These are phyloP conservation scores for Phytophthora pisi DNA, from an alignment of 352 stramenopile genomes.

Conservation along the genomic window DNA sequence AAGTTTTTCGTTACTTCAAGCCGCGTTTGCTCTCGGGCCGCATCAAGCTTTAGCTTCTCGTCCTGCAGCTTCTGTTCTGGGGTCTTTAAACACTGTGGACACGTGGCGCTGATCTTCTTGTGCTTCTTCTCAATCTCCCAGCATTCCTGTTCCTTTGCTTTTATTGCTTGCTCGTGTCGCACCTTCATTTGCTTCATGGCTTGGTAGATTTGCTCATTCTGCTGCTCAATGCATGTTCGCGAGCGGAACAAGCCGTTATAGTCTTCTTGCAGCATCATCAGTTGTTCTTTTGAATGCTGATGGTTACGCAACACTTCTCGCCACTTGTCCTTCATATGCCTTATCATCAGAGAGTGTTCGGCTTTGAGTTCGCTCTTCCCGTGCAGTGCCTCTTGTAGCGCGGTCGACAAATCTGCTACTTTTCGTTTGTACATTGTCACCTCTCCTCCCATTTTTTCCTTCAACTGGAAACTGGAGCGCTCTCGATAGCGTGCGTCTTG, in stretches of 20 bases:
- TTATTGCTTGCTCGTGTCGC: slow-evolving; percentile 51
- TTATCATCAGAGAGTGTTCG: slow-evolving; percentile 49
- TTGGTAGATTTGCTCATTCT: slow-evolving; percentile 57
- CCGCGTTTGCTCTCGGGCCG: slow-evolving; percentile 55
- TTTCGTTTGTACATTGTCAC: slow-evolving; percentile 62
- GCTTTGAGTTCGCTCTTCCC: slow-evolving; percentile 54
- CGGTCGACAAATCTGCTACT: slow-evolving; percentile 51
- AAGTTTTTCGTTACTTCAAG: slow-evolving; percentile 58
- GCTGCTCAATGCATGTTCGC: slow-evolving; percentile 40
- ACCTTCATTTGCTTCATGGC: slow-evolving; percentile 51
- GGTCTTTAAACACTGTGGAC: slow-evolving; percentile 57
- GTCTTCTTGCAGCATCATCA: slow-evolving; percentile 74
- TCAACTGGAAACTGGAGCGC: slow-evolving; percentile 65
- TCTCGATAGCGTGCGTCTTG: slow-evolving; percentile 67
- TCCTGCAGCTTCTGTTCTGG: slow-evolving; percentile 55
- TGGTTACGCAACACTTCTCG: slow-evolving; percentile 50
- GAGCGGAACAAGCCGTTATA: slow-evolving; percentile 69
- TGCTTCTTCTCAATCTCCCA: slow-evolving; percentile 72
- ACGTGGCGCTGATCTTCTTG: slow-evolving; percentile 55
- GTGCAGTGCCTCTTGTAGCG: slow-evolving; percentile 55
- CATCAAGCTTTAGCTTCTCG: slow-evolving; percentile 44
- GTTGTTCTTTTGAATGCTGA: slow-evolving; percentile 58
- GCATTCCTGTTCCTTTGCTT: slow-evolving; percentile 55
- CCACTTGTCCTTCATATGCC: slow-evolving; percentile 76
- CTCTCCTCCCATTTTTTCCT: slow-evolving; percentile 70